Evolutionary conservation across 2,329 filamentous ascomycete genomes (phyloP).

Genomic region (Diaporthe longicolla): DNA sequence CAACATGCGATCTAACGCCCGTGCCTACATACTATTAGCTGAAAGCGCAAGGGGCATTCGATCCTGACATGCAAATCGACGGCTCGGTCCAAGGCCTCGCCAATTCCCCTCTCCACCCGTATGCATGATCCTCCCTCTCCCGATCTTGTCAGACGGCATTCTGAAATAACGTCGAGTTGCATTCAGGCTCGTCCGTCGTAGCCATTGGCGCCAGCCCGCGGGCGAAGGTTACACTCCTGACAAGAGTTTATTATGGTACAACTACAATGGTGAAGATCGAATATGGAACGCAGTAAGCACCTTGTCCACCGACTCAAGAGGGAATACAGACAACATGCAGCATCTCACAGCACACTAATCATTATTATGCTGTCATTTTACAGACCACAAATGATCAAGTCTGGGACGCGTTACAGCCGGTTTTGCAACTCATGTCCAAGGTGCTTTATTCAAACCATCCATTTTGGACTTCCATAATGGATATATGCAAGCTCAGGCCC

Average conservation of each 20-base stretch:
- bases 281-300: background rate
- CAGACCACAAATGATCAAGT: background rate
- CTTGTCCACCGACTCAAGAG: rapidly evolving
- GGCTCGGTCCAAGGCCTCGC: background rate
- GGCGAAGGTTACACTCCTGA: background rate
- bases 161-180: background rate
- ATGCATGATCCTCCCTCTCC: background rate
- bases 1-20: background rate
- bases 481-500: slow-evolving; percentile 11
- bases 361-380: background rate
- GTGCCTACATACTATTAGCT: background rate
- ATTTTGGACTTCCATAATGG: slow-evolving; percentile 5
- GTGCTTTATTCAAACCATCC: slow-evolving; percentile 23
- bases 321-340: background rate
- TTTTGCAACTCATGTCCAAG: background rate
- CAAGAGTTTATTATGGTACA: background rate
- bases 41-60: background rate
- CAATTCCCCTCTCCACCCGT: slow-evolving; percentile 5
- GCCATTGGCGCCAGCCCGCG: background rate
- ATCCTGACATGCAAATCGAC: background rate
- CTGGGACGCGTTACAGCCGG: slow-evolving; percentile 1
- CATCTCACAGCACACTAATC: background rate
- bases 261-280: background rate
- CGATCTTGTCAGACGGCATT: no score
- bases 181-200: background rate